These are phyloP conservation scores for Massarina eburnea DNA, from an alignment of 2,329 filamentous ascomycete species.

Conservation along the genomic window DNA sequence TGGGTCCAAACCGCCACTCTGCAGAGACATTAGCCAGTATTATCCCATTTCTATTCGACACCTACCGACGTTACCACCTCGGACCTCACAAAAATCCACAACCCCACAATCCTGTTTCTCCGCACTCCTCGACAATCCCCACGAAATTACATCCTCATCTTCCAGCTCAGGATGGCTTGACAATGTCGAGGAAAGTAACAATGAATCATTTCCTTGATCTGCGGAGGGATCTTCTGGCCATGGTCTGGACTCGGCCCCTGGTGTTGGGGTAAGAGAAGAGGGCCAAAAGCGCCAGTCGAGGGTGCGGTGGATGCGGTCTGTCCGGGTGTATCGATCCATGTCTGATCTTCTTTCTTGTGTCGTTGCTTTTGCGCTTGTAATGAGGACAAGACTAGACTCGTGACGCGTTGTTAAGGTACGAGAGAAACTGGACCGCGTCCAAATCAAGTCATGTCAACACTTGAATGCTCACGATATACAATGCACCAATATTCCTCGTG, in stretches of 20 bases:
- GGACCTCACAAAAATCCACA: constrained; percentile 3
- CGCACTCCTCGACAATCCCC: constrained; percentile 9
- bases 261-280: background rate
- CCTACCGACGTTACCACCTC: background rate
- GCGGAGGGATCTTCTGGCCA: background rate
- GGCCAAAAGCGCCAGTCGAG: constrained; percentile 7
- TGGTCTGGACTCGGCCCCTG: background rate
- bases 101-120: background rate
- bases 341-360: background rate
- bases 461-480: too few species aligned
- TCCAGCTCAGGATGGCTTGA: constrained; percentile 10
- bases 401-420: too few species aligned
- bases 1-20: background rate
- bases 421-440: too few species aligned
- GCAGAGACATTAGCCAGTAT: background rate
- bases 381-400: too few species aligned
- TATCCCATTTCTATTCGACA: background rate
- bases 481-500: too few species aligned
- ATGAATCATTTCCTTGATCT: background rate
- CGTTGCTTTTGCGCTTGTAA: too few species aligned
- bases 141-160: constrained; percentile 9
- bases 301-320: background rate
- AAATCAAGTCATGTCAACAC: background rate
- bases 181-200: background rate
- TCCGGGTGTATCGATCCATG: background rate